Percentiles rank a stretch among this genome's conserved stretches.
Evolutionary conservation across 1,284 basidiomycete species (phyloP).

Genomic region (Gymnopus androsaceus): DNA sequence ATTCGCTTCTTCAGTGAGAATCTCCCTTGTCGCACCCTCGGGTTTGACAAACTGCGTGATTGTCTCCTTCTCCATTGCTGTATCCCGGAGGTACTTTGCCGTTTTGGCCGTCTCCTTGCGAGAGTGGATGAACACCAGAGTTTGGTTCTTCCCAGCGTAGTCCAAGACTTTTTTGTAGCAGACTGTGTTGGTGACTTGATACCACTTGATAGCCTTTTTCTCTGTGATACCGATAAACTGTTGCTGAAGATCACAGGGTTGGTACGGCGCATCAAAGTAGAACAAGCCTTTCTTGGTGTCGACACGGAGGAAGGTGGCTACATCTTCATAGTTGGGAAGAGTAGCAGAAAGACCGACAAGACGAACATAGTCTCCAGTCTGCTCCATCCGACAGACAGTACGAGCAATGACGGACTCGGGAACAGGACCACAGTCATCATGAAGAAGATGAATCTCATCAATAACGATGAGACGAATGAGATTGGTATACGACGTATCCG

Average conservation of each 20-base stretch:
- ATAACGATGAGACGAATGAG: slow-evolving; percentile 96
- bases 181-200: slow-evolving; percentile 98
- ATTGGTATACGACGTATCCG: slow-evolving; percentile 96
- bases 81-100: slow-evolving; percentile 91
- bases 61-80: slow-evolving; percentile 95
- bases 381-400: slow-evolving; percentile 94
- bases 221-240: slow-evolving; percentile 98
- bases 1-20: slow-evolving; percentile 82
- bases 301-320: slow-evolving; percentile 97
- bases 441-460: slow-evolving; percentile 96
- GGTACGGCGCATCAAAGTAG: slow-evolving; percentile 94
- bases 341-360: slow-evolving; percentile 96
- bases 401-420: slow-evolving; percentile 91
- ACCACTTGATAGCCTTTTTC: slow-evolving; percentile 98
- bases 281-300: slow-evolving; percentile 97
- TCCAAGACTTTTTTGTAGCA: slow-evolving; percentile 99
- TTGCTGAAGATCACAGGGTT: slow-evolving; percentile 94
- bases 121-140: slow-evolving; percentile 96
- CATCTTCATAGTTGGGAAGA: slow-evolving; percentile 96
- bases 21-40: slow-evolving; percentile 86
- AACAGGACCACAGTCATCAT: slow-evolving; percentile 98
- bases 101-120: slow-evolving; percentile 99
- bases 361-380: slow-evolving; percentile 87
- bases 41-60: slow-evolving; percentile 94
- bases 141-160: slow-evolving; percentile 89